phyloP scores from a whole-genome alignment of 2,329 filamentous ascomycete species.

The Nothomitra cinnamomea region DNA sequence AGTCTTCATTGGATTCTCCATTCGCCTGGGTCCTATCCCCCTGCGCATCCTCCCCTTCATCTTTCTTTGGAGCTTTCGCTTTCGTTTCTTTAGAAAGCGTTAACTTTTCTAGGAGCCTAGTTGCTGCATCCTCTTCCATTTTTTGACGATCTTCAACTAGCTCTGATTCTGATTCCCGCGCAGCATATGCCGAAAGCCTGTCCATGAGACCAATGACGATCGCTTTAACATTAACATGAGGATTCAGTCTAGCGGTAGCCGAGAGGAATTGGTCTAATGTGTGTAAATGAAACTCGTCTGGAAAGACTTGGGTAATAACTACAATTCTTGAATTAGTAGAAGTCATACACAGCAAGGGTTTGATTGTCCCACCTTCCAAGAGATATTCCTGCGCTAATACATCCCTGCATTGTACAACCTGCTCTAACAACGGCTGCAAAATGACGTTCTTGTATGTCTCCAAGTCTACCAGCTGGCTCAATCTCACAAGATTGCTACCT shows the following conservation, averaged over 20 bases:
- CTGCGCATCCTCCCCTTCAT: conserved; percentile 5
- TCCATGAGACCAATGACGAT: conserved; percentile 99
- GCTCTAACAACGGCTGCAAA: conserved; percentile 73
- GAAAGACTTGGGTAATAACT: conserved; percentile 98
- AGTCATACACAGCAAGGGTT: conserved; percentile 3
- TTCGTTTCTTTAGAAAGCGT: conserved; percentile 46
- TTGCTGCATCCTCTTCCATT: conserved; percentile 69
- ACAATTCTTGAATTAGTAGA: conserved; percentile 9
- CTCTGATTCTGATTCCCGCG: conserved; percentile 62
- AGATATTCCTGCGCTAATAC: conserved; percentile 95
- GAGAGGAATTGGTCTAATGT: conserved; percentile 90
- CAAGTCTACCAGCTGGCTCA: conserved; percentile 90
- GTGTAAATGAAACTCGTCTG: conserved; percentile 94
- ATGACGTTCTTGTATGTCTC: conserved; percentile 89
- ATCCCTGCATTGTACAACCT: conserved; percentile 95
- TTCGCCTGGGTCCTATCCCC: conserved; percentile 10
- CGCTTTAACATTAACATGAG: conserved; percentile 92
- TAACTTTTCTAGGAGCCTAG: conserved; percentile 60
- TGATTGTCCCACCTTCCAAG: conserved; percentile 43
- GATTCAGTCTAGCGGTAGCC: conserved; percentile 82
- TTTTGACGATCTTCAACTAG: conserved; percentile 54
- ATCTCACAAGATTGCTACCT: conserved; percentile 84
- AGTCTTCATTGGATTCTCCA: conserved; percentile 9
- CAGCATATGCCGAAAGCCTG: conserved; percentile 82
- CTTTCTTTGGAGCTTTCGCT: conserved; percentile 11